Evolutionary conservation across 345 rosid genomes (phyloP).

Genomic region (Barbarea vulgaris): DNA sequence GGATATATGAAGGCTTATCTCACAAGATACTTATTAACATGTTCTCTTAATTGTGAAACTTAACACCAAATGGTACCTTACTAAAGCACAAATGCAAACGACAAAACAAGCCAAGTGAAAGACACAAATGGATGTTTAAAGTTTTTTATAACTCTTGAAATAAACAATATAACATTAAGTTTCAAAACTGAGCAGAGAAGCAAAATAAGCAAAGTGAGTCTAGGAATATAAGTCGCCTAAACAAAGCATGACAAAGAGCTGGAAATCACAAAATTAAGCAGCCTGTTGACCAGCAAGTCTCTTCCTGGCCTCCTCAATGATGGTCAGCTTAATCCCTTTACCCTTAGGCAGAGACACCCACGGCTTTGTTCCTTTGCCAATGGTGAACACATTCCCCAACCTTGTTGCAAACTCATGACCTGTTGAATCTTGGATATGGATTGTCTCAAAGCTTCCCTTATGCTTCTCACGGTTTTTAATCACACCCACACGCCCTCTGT

Average conservation of each 20-base stretch:
- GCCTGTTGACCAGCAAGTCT: constrained; percentile 62
- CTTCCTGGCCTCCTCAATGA: constrained; percentile 88
- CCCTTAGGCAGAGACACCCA: constrained; percentile 92
- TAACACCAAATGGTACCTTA: too few species aligned
- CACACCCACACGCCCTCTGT: constrained; percentile 44
- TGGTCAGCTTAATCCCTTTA: constrained; percentile 79
- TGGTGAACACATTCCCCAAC: constrained; percentile 69
- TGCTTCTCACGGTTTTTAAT: constrained; percentile 43
- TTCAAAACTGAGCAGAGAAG: constrained; percentile 13
- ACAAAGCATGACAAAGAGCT: not conserved
- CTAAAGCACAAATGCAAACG: not conserved
- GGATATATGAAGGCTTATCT: not conserved
- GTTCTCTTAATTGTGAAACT: not conserved
- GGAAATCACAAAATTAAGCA: constrained; percentile 26
- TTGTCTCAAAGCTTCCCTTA: constrained; percentile 51
- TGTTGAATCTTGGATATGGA: constrained; percentile 72
- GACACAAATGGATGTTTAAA: not conserved
- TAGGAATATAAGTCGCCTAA: constrained; percentile 17
- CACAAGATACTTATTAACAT: too few species aligned
- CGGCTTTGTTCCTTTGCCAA: constrained; percentile 83
- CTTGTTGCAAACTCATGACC: constrained; percentile 92
- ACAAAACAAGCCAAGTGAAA: not conserved
- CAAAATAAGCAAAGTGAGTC: constrained; percentile 24
- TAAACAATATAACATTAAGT: constrained; percentile 9
- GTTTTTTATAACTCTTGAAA: constrained; percentile 8